Evolutionary conservation across 805 yeast species (phyloP).

Genomic region (Hyphopichia homilentoma): DNA sequence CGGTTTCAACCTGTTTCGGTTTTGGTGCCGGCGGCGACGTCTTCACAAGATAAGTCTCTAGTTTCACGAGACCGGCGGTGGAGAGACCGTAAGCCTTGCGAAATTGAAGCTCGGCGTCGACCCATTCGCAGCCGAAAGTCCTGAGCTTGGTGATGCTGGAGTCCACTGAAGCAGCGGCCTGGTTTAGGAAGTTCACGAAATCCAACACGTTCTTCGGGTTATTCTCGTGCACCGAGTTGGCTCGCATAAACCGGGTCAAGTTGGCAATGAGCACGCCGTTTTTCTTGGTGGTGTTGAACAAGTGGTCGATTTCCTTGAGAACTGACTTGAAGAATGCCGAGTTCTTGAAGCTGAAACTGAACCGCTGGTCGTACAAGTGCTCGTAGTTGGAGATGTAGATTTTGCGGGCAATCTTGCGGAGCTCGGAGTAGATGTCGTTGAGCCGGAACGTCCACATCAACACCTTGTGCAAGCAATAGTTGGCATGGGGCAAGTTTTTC

Average conservation of each 20-base stretch:
- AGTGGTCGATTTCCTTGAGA: constrained; percentile 27
- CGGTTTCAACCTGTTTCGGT: constrained; percentile 7
- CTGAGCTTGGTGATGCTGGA: constrained; percentile 27
- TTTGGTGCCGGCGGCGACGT: neutral
- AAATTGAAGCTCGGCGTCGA: constrained; percentile 38
- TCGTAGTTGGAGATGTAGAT: constrained; percentile 42
- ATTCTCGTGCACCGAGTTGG: constrained; percentile 31
- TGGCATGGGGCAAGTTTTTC: constrained; percentile 30
- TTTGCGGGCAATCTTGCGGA: constrained; percentile 47
- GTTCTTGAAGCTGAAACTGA: constrained; percentile 23
- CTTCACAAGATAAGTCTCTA: neutral
- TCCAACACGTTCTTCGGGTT: constrained; percentile 35
- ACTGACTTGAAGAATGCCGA: constrained; percentile 24
- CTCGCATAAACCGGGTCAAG: constrained; percentile 43
- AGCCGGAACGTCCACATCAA: constrained; percentile 42
- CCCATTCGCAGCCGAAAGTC: constrained; percentile 41
- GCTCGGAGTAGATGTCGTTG: constrained; percentile 47
- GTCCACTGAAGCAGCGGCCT: constrained; percentile 30
- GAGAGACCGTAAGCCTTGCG: constrained; percentile 34
- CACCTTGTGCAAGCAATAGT: constrained; percentile 44
- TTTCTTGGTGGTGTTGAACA: constrained; percentile 42
- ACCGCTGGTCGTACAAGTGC: constrained; percentile 41
- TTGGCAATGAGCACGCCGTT: constrained; percentile 48
- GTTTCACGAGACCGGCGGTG: constrained; percentile 14
- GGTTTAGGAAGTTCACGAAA: constrained; percentile 38